Base-by-base conservation (phyloP, 257 asterid species). In the Avicennia marina region DNA sequence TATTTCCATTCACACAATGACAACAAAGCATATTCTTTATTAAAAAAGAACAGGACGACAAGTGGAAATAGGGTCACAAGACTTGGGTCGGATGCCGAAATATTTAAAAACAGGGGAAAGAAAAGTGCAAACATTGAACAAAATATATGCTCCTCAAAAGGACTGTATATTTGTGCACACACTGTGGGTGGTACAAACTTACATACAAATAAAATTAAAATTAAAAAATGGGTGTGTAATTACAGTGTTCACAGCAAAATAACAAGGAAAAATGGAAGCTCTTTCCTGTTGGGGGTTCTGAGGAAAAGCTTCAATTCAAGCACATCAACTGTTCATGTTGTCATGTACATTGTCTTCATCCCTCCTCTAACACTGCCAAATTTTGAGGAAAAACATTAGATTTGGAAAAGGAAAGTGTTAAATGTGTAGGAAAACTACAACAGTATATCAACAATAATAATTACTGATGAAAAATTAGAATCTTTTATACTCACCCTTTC, bases 191-290 rank as follows among this genome's bases (percentile, higher is more conserved):
- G 64, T 59, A 61, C 61, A 62, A 72, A 56, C 69, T 72, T 74
- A 81, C 73, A 85, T 73, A 83, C 90, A 89, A 78, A 77, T 68
- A 7, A 43, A 6, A 43, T 9, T 38, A 16, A 38, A 38, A 38
- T 17, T 71, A 89, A 83, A 83, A 86, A 78, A 69, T 64, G 86
- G 77, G 73, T 65, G 61, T 78, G 60, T 81, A 89, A 83, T 89
- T 85, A 89, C 95, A 90, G 83, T 77, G 74, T 77, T 84, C 77
- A 73, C 78, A 72, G 55, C 76, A 61, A 81, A 85, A 79, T 42
- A n/a, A 67, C 58, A 33, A 49, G 44, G 5, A 36, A 47, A 29
- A 29, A 11, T 32, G 59, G 2, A 54, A 48, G 42, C 49, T 50
- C 75, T 67, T 67, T 60, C 40, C 26, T 69, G 62, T 63, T 6